Evolutionary conservation across 1,284 basidiomycete species (phyloP).

Genomic region (Cerioporus squamosus): DNA sequence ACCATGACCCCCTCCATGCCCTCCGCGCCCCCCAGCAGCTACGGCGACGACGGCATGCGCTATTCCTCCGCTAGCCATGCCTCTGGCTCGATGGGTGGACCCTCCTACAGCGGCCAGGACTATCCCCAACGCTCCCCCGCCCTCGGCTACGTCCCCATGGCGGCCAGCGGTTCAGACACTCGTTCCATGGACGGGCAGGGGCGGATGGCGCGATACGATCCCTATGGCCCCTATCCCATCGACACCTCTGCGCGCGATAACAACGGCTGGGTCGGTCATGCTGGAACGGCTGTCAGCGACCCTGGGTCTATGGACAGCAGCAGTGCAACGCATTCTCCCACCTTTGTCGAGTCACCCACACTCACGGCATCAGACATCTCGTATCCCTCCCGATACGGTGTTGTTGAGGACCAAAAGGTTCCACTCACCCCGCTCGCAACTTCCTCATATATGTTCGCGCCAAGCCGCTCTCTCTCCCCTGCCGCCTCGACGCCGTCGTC

Average conservation of each 20-base stretch:
- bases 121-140: constrained; percentile 53
- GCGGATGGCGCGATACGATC: constrained; percentile 51
- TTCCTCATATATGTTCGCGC: constrained; percentile 66
- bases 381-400: constrained; percentile 54
- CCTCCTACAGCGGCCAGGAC: constrained; percentile 45
- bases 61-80: constrained; percentile 51
- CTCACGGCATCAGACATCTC: constrained; percentile 60
- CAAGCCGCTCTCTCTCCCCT: constrained; percentile 75
- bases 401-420: constrained; percentile 65
- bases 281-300: constrained; percentile 48
- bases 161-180: constrained; percentile 28
- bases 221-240: constrained; percentile 55
- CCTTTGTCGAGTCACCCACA: constrained; percentile 59
- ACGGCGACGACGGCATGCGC: constrained; percentile 37
- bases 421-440: constrained; percentile 55
- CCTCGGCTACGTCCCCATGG: constrained; percentile 46
- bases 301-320: constrained; percentile 45
- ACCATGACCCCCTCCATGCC: constrained; percentile 32
- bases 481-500: constrained; percentile 68
- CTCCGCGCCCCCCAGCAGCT: constrained; percentile 27
- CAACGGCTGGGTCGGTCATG: constrained; percentile 53
- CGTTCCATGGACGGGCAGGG: constrained; percentile 46
- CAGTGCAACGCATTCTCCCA: constrained; percentile 57
- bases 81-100: constrained; percentile 40
- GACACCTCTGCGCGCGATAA: constrained; percentile 54